A percentile compares a stretch with the other conserved stretches of the same genome.
Conservation (phyloP, 2,329 filamentous ascomycete genomes). For the Ceratocystis diversiconidia region DNA sequence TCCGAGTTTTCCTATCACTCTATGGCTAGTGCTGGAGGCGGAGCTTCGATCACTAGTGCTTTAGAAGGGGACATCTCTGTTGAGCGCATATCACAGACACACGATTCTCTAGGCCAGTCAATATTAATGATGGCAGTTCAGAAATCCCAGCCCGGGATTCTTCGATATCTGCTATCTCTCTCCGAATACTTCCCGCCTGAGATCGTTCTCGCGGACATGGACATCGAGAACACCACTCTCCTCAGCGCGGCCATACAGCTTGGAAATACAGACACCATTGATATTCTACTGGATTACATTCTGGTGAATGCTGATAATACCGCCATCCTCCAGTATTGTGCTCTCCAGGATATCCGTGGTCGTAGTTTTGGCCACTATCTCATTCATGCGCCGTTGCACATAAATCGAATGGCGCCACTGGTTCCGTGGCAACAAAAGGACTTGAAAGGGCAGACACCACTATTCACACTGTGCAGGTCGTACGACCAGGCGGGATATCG, state of each 20-base stretch:
- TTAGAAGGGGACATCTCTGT: slow-evolving; percentile 79
- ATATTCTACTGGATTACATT: slow-evolving; percentile 60
- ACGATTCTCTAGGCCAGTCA: slow-evolving; percentile 61
- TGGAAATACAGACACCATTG: slow-evolving; percentile 59
- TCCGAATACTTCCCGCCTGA: slow-evolving; percentile 59
- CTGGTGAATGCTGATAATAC: slow-evolving; percentile 40
- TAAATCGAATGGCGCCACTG: slow-evolving; percentile 58
- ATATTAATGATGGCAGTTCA: slow-evolving; percentile 78
- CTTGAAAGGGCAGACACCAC: slow-evolving; percentile 92
- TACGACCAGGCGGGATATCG: slow-evolving; percentile 86
- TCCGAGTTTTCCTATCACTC: slow-evolving; percentile 77
- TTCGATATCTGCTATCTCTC: slow-evolving; percentile 67
- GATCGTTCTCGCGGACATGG: slow-evolving; percentile 65
- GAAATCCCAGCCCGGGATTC: slow-evolving; percentile 51
- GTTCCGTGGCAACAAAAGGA: slow-evolving; percentile 84
- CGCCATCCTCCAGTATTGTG: slow-evolving; percentile 53
- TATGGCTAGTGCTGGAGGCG: slow-evolving; percentile 48
- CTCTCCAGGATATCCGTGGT: slow-evolving; percentile 66
- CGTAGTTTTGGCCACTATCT: slow-evolving; percentile 90
- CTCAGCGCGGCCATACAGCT: slow-evolving; percentile 83
- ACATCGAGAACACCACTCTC: slow-evolving; percentile 79
- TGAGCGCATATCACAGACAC: slow-evolving; percentile 59
- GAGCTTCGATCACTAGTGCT: slow-evolving; percentile 57
- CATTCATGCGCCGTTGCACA: slow-evolving; percentile 76
- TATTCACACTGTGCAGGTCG: slow-evolving; percentile 87